Conservation (phyloP, 2,329 filamentous ascomycete genomes). For the Xylaria multiplex region DNA sequence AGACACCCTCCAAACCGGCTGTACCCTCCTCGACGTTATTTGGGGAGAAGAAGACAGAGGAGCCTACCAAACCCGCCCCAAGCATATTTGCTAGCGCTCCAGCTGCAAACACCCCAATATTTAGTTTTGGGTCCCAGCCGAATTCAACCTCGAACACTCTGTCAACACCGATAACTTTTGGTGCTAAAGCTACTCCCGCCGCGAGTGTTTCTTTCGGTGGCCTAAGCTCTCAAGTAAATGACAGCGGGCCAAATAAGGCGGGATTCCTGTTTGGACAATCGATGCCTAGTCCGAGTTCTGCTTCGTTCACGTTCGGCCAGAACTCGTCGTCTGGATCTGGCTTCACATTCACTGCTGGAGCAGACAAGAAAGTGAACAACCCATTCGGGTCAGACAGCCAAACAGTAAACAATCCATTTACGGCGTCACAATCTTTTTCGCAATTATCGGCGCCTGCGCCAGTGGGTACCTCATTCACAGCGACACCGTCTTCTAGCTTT, state of each 20-base stretch:
- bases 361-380: slow-evolving; percentile 50
- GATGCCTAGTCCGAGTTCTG: slow-evolving; percentile 19
- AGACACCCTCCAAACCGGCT: slow-evolving; percentile 54
- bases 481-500: slow-evolving; percentile 43
- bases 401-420: slow-evolving; percentile 51
- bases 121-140: slow-evolving; percentile 39
- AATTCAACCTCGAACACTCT: slow-evolving; percentile 25
- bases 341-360: slow-evolving; percentile 54
- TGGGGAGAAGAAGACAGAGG: slow-evolving; percentile 41
- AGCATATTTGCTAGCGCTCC: slow-evolving; percentile 36
- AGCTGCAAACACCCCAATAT: slow-evolving; percentile 34
- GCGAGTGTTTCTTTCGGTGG: slow-evolving; percentile 35
- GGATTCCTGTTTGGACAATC: slow-evolving; percentile 38
- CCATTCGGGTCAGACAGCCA: slow-evolving; percentile 46
- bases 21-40: slow-evolving; percentile 40
- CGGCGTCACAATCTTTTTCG: slow-evolving; percentile 34
- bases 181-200: slow-evolving; percentile 8
- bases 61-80: slow-evolving; percentile 33
- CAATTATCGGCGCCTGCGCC: slow-evolving; percentile 40
- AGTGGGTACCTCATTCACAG: slow-evolving; percentile 35
- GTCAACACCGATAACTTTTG: slow-evolving; percentile 27
- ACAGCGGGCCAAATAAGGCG: slow-evolving; percentile 27
- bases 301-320: slow-evolving; percentile 45
- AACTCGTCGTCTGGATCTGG: slow-evolving; percentile 38
- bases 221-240: slow-evolving; percentile 29